Evolutionary conservation across 2,329 filamentous ascomycete species (phyloP), one percentile per base, ranked within the genome.

Genomic region (Cryphonectria parasitica): DNA sequence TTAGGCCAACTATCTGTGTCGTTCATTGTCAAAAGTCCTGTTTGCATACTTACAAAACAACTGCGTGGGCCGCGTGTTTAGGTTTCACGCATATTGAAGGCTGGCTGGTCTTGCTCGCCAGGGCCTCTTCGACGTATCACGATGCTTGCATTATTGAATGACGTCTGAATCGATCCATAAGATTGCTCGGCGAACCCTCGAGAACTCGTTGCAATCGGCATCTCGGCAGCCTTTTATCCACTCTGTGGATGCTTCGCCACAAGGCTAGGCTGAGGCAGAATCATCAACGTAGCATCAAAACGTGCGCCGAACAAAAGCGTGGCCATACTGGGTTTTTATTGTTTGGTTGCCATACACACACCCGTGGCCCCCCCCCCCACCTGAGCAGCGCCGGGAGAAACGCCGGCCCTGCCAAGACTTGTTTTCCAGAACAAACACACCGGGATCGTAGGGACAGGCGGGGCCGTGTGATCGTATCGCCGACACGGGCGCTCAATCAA

Each of bases 341-440:
- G 28, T 31, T 58, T 49, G 45, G 22, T 22, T n/a, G 45, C 45
- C 3, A n/a, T n/a, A n/a, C 45, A 19, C 45, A 6, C 45, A 10
- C 45, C 3, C 34, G 34, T 34, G 34, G 34, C 34, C 34, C 34
- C 45, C 19, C 34, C 34, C 34, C 45, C 19, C 22, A n/a, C 45
- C 19, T n/a, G 8, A 25, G 25, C 54, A 58, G 15, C 28, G 54
- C 54, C 54, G 28, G 52, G 25, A 28, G 5, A 58, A 19, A 1
- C 28, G 25, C 54, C 54, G 54, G 28, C 25, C 54, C 15, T 58
- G 25, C 54, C 54, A 58, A 58, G 54, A 17, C 15, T 58, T 58
- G 25, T 34, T 58, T 58, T 58, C 52, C 54, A 58, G 54, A 58
- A 58, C 13, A 31, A 58, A n/a, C 17, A 28, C 52, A 54, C n/a